phyloP scores from a whole-genome alignment of 2,329 filamentous ascomycete species.

The Phoma sp. region DNA sequence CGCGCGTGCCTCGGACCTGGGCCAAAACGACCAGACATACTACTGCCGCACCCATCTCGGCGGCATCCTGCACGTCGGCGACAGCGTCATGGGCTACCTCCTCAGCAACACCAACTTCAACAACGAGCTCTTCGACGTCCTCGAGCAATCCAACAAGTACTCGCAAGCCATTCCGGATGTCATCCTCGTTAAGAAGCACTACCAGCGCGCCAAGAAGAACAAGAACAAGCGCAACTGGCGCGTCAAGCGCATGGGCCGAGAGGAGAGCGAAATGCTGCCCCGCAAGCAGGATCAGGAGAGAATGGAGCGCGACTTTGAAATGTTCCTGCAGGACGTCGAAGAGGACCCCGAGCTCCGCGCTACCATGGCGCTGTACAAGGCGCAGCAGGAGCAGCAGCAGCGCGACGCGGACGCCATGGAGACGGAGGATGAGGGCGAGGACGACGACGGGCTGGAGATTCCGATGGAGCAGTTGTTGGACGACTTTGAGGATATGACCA shows the following conservation, averaged over 20 bases:
- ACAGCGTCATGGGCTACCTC: constrained; percentile 95
- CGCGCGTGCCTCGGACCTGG: constrained; percentile 84
- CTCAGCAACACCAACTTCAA: constrained; percentile 92
- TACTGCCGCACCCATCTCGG: constrained; percentile 92
- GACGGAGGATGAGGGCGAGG: constrained; percentile 63
- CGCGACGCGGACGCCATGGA: constrained; percentile 72
- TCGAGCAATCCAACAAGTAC: constrained; percentile 79
- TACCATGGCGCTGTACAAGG: constrained; percentile 86
- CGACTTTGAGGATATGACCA: constrained; percentile 88
- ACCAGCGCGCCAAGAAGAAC: constrained; percentile 81
- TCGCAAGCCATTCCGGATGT: constrained; percentile 86
- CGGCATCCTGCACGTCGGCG: constrained; percentile 82
- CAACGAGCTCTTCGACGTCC: constrained; percentile 80
- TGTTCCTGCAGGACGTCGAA: constrained; percentile 96
- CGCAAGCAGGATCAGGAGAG: constrained; percentile 87
- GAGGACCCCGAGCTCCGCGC: constrained; percentile 88
- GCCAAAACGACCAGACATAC: constrained; percentile 84
- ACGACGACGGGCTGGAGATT: constrained; percentile 63
- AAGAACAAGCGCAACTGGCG: constrained; percentile 78
- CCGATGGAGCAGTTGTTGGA: constrained; percentile 73
- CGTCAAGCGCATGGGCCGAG: constrained; percentile 89
- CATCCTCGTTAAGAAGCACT: constrained; percentile 95
- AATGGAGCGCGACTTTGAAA: constrained; percentile 93
- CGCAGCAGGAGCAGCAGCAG: constrained; percentile 61
- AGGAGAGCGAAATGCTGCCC: constrained; percentile 85